phyloP scores from a whole-genome alignment of 306 rosid species.

The Chamaecrista fasciculata region DNA sequence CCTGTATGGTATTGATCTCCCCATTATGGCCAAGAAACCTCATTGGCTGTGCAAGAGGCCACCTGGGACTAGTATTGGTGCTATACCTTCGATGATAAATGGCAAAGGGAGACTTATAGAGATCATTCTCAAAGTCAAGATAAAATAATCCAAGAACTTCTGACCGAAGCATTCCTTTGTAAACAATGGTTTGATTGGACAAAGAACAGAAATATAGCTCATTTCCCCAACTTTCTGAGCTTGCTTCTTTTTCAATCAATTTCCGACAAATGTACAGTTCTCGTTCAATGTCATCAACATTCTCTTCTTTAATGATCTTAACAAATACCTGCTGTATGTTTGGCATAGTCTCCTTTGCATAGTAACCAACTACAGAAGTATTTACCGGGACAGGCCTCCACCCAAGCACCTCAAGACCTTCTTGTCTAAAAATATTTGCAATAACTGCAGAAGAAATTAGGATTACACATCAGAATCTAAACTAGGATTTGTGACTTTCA shows the following conservation, averaged over 20 bases:
- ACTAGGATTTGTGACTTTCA: slow-evolving; percentile 12
- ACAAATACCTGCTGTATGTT: slow-evolving; percentile 94
- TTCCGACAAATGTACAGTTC: slow-evolving; percentile 95
- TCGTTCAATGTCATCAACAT: slow-evolving; percentile 89
- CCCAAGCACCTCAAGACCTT: slow-evolving; percentile 97
- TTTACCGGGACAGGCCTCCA: slow-evolving; percentile 99
- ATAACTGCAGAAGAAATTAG: slow-evolving; percentile 60
- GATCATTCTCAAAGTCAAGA: slow-evolving; percentile 85
- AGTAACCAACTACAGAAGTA: slow-evolving; percentile 74
- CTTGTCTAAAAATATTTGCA: slow-evolving; percentile 78
- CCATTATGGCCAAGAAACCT: slow-evolving; percentile 97
- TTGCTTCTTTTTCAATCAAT: slow-evolving; percentile 84
- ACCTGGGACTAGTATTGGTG: slow-evolving; percentile 96
- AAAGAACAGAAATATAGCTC: slow-evolving; percentile 98
- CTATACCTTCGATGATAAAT: slow-evolving; percentile 98
- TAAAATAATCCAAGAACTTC: slow-evolving; percentile 93
- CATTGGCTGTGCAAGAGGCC: slow-evolving; percentile 99
- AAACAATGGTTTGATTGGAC: slow-evolving; percentile 93
- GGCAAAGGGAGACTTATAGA: slow-evolving; percentile 85
- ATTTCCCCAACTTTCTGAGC: slow-evolving; percentile 85
- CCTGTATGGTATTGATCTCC: slow-evolving; percentile 99
- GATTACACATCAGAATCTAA: slow-evolving; percentile 40
- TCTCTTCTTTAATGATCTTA: slow-evolving; percentile 85
- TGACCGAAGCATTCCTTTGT: slow-evolving; percentile 99
- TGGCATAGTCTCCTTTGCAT: slow-evolving; percentile 98